Conservation (phyloP, 352 stramenopile species). For the Aphanomyces cochlioides region DNA sequence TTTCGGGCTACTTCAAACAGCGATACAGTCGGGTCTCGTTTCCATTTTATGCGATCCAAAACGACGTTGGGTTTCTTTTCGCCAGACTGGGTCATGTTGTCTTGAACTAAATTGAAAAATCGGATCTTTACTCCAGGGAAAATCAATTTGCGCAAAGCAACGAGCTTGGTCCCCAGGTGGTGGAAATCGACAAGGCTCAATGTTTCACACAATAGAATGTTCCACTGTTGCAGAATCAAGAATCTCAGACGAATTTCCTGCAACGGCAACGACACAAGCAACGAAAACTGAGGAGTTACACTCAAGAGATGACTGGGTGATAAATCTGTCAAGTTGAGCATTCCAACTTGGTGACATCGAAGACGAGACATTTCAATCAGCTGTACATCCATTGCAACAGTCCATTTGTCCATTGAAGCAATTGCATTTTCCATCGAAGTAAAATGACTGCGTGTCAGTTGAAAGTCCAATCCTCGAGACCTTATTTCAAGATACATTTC, state of each 20-base stretch:
- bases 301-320: constrained; percentile 54
- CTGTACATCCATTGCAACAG: constrained; percentile 67
- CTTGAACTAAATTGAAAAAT: constrained; percentile 64
- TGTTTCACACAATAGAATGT: constrained; percentile 47
- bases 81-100: constrained; percentile 46
- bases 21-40: constrained; percentile 47
- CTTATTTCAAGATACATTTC: constrained; percentile 49
- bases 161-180: constrained; percentile 46
- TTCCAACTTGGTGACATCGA: constrained; percentile 47
- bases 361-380: constrained; percentile 47
- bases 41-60: constrained; percentile 52
- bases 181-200: constrained; percentile 71
- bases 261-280: constrained; percentile 46
- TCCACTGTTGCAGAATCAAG: constrained; percentile 53
- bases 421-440: constrained; percentile 42
- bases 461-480: constrained; percentile 52
- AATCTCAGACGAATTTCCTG: constrained; percentile 61
- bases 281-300: constrained; percentile 35
- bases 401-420: constrained; percentile 59
- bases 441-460: constrained; percentile 52
- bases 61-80: constrained; percentile 63
- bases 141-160: constrained; percentile 58
- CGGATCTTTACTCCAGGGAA: constrained; percentile 74
- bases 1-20: constrained; percentile 63
- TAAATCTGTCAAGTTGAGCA: constrained; percentile 58